Evolutionary conservation across 2,329 filamentous ascomycete species (phyloP).

Genomic region (Aaosphaeria pasadenensis): DNA sequence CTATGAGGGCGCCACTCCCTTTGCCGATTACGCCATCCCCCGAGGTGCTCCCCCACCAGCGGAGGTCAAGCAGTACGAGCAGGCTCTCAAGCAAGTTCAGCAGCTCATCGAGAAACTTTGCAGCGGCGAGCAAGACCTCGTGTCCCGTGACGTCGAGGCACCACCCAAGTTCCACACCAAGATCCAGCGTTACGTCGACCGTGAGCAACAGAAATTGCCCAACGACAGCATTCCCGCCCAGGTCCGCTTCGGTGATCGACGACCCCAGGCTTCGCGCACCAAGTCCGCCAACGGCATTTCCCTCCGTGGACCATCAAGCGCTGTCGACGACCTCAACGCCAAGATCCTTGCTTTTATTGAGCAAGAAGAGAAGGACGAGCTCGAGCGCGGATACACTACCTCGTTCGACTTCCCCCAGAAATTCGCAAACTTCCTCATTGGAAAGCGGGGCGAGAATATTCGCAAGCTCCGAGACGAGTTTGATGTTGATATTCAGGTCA

Average conservation of each 20-base stretch:
- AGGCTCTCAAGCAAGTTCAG: conserved; percentile 57
- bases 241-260: conserved; percentile 47
- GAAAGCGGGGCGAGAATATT: conserved; percentile 65
- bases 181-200: conserved; percentile 57
- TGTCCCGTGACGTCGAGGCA: conserved; percentile 52
- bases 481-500: conserved; percentile 78
- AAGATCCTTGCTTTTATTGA: conserved; percentile 79
- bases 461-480: conserved; percentile 67
- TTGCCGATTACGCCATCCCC: conserved; percentile 53
- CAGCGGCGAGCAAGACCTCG: conserved; percentile 54
- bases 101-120: conserved; percentile 54
- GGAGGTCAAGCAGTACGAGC: conserved; percentile 56
- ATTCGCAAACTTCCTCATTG: conserved; percentile 81
- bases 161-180: conserved; percentile 63
- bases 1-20: conserved; percentile 63
- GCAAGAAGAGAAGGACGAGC: conserved; percentile 87
- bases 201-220: conserved; percentile 51
- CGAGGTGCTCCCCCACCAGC: conserved; percentile 53
- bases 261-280: conserved; percentile 50
- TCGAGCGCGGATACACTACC: conserved; percentile 83
- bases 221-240: conserved; percentile 56
- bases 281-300: conserved; percentile 58
- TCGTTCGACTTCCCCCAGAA: conserved; percentile 94
- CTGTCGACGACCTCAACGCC: conserved; percentile 67
- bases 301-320: conserved; percentile 72